Evolutionary conservation across 768 basidiomycete genomes (phyloP), one percentile per base, ranked within the genome.

Genomic region (Hemileccinum impolitum): DNA sequence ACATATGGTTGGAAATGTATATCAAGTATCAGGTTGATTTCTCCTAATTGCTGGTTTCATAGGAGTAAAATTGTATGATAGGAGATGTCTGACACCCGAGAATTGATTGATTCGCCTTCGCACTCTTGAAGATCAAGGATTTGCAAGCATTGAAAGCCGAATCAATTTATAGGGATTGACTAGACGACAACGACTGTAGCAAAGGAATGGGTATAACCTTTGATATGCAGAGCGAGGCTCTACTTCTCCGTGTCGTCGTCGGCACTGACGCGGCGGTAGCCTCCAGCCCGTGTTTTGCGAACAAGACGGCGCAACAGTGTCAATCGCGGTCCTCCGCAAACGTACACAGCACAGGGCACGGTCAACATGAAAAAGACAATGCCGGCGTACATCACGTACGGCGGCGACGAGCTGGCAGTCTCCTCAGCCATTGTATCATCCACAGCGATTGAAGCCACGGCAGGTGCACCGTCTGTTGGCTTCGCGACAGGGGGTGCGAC

Each of bases 171-270:
- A 5, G 35, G 10, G 10, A 38, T 42, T 45, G 13, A 17, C 32
- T 37, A 23, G 3, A 30, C n/a, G 35, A n/a, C 23, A 28, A 18
- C 13, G 35, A 37, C 23, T 35, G 34, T 32, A 43, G 14, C 17
- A 26, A 36, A 34, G 43, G 43, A 39, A 15, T 21, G 48, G 30
- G 12, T 37, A 19, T 28, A 21, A 36, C 19, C 36, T 28, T 31
- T 6, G 14, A 26, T 13, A 17, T 37, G 6, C 31, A n/a, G 14
- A 35, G 12, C 14, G 12, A 3, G 23, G 4, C 10, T 26, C 10
- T 35, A 79, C 69, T 79, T 75, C 67, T 77, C 75, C 49, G 71
- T 40, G 44, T 82, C 82, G 3, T 77, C 77, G n/a, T 73, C 74
- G 13, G 70, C 64, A 11, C 62, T 67, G 11, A 83, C 72, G 39